Conservation (phyloP, 2,329 filamentous ascomycete genomes). For the Trichoderma oligosporum region DNA sequence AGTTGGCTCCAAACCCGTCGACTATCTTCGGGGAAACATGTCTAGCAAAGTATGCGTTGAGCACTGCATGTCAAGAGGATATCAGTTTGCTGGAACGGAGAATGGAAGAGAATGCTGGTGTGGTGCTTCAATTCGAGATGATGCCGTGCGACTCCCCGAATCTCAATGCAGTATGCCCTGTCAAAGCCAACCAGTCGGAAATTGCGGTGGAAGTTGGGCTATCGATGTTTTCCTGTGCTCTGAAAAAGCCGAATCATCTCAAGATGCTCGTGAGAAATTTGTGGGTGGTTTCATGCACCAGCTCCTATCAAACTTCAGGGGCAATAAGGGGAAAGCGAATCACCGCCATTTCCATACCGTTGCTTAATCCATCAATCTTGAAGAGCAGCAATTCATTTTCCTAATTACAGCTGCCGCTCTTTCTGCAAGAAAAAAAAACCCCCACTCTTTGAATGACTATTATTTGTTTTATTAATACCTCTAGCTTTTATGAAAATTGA, state of each 20-base stretch:
- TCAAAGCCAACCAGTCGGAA: conserved; percentile 17
- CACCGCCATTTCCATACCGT: background rate
- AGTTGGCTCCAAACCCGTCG: conserved; percentile 25
- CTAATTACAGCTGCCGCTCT: background rate
- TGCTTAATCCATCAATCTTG: background rate
- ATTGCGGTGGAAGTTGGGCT: conserved; percentile 28
- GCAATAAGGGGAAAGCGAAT: background rate
- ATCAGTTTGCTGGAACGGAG: conserved; percentile 47
- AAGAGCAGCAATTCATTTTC: background rate
- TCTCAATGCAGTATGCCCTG: conserved; percentile 26
- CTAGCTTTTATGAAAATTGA: background rate
- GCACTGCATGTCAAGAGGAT: conserved; percentile 42
- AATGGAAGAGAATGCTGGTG: conserved; percentile 52
- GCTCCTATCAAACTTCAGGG: conserved; percentile 3
- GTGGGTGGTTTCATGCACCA: background rate
- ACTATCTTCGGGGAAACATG: conserved; percentile 37
- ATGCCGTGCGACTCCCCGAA: conserved; percentile 26
- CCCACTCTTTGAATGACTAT: background rate
- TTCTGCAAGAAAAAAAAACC: no score
- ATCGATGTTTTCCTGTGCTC: conserved; percentile 24
- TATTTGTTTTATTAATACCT: background rate
- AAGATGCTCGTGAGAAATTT: background rate
- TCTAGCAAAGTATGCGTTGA: conserved; percentile 47
- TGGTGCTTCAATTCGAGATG: conserved; percentile 30
- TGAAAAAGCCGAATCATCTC: background rate